phyloP scores from a whole-genome alignment of 495 filamentous ascomycete species.

The Tuber melanosporum region DNA sequence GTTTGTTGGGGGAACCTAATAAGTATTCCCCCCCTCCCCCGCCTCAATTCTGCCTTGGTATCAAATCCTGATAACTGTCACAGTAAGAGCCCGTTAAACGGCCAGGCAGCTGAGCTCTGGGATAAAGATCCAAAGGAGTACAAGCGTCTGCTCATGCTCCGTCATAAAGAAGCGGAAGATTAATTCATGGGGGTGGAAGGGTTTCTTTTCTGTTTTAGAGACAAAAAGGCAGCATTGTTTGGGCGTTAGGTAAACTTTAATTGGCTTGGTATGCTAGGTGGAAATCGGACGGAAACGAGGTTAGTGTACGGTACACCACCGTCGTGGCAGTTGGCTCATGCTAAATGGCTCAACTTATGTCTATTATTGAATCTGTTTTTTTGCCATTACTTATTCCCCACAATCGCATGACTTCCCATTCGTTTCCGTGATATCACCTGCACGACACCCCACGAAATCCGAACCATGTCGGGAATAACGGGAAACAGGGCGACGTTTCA shows the following conservation, averaged over 20 bases:
- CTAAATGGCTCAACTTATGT: neutral
- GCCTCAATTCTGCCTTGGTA: neutral
- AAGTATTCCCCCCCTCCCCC: constrained; percentile 57
- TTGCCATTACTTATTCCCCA: neutral
- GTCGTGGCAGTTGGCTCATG: neutral
- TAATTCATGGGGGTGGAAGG: neutral
- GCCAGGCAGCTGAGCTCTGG: constrained; percentile 93
- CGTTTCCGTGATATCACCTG: neutral
- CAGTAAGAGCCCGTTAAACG: constrained; percentile 90
- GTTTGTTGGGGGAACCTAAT: constrained; percentile 92
- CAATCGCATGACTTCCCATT: neutral
- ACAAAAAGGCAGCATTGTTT: constrained; percentile 3
- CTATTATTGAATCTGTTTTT: neutral
- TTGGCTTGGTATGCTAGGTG: neutral
- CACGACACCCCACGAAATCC: neutral
- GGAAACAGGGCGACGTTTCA: neutral
- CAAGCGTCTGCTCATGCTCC: constrained; percentile 54
- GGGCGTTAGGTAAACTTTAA: constrained; percentile 4
- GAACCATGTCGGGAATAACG: neutral
- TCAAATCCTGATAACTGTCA: constrained; percentile 8
- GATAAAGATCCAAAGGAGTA: constrained; percentile 82
- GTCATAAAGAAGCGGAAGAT: constrained; percentile 40
- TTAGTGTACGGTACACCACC: neutral
- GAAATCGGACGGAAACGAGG: neutral
- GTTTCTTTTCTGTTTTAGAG: constrained; percentile 8